Conservation (phyloP, 257 asterid genomes). For the Fraxinus americana region DNA sequence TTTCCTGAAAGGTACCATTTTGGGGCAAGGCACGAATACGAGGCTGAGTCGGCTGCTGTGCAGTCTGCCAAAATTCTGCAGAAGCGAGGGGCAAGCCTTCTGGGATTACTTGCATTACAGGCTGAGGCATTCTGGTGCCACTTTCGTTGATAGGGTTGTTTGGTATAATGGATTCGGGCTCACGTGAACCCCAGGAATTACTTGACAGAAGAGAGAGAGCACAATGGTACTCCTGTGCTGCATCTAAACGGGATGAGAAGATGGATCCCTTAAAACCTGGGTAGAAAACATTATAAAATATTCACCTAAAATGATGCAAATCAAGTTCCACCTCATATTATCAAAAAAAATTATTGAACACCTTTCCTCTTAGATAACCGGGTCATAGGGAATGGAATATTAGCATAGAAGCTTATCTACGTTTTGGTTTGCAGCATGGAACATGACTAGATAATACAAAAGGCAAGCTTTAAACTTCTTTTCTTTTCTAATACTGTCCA, state of each 20-base stretch:
- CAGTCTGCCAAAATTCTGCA: constrained; percentile 53
- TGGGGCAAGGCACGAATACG: constrained; percentile 34
- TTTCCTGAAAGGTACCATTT: constrained; percentile 41
- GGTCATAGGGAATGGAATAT: no score
- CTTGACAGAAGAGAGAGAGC: constrained; percentile 99
- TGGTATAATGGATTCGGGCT: constrained; percentile 41
- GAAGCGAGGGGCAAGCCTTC: constrained; percentile 53
- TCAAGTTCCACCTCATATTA: background rate
- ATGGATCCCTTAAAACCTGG: constrained; percentile 61
- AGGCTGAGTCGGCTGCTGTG: constrained; percentile 36
- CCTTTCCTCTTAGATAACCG: no score
- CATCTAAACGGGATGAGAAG: constrained; percentile 41
- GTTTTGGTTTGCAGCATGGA: background rate
- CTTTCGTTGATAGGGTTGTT: constrained; percentile 42
- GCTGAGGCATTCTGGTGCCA: constrained; percentile 31
- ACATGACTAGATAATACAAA: background rate
- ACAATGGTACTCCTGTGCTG: constrained; percentile 60
- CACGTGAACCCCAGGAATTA: constrained; percentile 64
- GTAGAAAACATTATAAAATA: background rate
- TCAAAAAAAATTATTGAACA: background rate
- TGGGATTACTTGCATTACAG: constrained; percentile 45
- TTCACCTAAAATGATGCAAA: background rate
- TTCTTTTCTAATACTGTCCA: no score
- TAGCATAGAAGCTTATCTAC: background rate
- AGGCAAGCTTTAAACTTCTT: background rate